Conservation (phyloP, 352 stramenopile genomes). For the Phytopythium sindhum region DNA sequence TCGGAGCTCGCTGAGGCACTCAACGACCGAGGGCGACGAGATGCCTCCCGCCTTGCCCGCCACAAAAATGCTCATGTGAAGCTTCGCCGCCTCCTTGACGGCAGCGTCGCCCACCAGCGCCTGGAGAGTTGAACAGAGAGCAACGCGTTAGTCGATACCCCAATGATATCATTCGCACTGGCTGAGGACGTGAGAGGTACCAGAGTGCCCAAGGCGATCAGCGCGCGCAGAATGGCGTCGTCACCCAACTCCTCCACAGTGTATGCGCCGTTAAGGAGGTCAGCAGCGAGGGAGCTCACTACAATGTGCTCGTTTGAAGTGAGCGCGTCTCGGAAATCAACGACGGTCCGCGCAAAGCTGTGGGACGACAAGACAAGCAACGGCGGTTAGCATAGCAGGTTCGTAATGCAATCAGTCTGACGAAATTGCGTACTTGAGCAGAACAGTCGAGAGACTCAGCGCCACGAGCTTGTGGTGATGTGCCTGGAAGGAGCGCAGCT, state of each 20-base stretch:
- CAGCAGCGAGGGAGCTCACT: constrained; percentile 43
- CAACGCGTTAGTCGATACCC: not conserved
- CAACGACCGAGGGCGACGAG: constrained; percentile 37
- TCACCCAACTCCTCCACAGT: constrained; percentile 68
- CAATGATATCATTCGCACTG: not conserved
- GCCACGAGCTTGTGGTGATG: constrained; percentile 65
- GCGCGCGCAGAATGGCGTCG: constrained; percentile 63
- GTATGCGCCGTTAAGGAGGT: constrained; percentile 46
- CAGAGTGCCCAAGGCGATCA: constrained; percentile 66
- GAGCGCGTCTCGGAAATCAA: constrained; percentile 27
- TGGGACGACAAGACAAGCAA: constrained; percentile 1
- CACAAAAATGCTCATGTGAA: constrained; percentile 52
- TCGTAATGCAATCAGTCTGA: not conserved
- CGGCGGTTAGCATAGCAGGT: constrained; percentile 1
- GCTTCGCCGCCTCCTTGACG: constrained; percentile 41
- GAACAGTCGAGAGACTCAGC: constrained; percentile 61
- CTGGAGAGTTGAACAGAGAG: constrained; percentile 15
- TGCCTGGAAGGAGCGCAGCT: constrained; percentile 39
- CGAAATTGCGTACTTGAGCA: constrained; percentile 59
- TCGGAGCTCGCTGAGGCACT: constrained; percentile 58
- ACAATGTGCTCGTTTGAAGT: constrained; percentile 47
- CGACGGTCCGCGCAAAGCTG: constrained; percentile 43
- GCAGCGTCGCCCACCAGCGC: constrained; percentile 33
- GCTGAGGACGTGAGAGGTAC: constrained; percentile 27
- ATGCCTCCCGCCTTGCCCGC: constrained; percentile 42